Base-by-base conservation (phyloP, 768 basidiomycete genomes). In the Lactifluus volemus region DNA sequence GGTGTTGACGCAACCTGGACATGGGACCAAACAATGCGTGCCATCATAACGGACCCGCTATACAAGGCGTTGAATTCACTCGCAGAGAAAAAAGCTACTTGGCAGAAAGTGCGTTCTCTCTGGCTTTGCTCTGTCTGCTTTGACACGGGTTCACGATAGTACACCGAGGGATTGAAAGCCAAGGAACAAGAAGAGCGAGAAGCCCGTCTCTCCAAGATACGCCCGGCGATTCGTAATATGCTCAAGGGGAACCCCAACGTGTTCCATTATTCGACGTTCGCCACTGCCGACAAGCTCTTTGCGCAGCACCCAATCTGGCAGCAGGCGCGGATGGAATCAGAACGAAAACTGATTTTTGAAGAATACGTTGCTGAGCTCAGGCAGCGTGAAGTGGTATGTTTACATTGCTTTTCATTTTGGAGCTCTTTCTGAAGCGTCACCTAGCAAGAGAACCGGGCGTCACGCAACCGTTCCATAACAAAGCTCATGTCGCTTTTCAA, bases 11-110 rank as follows among this genome's bases (percentile, higher is more conserved):
- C 88, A 49, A 86, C 81, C 65, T 98, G 92, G 90, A 92, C 92
- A 39, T 99, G 97, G 97, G 97, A 99, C 72, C 86, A 91, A 76
- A 93, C 94, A 55, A 97, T 98, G 91, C 83, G 95, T 70, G 89
- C 92, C 68, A 93, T 97, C 73, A 96, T 99, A 74, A 98, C 93
- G 68, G 96, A 98, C 77, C 96, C 97, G 48, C 74, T 97, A 65
- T 99, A 98, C 77, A 95, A 92, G 76, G 88, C 93, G 48, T 79
- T 99, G 62, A 89, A 89, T 70, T 92, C 89, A 49, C 79, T 98
- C 51, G 92, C 92, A 15, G 94, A 99, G 75, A 95, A 94, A 77
- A 98, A 97, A 76, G 78, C 85, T 57, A 84, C 87, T 58, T 99
- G 91, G 83, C 91, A 95, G 74, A 93, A 94, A 82, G 94, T 92